Base-by-base conservation (phyloP, 148 eudicot species). In the Camellia japonica region DNA sequence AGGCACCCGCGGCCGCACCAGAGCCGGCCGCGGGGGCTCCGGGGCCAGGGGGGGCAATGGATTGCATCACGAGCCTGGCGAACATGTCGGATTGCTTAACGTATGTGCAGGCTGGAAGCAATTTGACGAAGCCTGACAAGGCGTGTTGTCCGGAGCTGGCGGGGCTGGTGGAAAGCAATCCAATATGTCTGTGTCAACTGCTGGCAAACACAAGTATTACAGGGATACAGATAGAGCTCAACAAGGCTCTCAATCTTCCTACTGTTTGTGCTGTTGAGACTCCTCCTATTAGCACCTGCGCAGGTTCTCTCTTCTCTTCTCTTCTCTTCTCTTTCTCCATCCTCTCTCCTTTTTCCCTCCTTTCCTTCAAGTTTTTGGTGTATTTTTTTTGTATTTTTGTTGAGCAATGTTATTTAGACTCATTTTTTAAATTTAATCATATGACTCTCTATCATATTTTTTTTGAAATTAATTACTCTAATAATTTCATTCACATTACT, bases 61-160 rank as follows among this genome's bases (percentile, higher is more conserved):
- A 89, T 41, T 91, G 94, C 76, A 82, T 85, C 69, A 79, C 86
- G 0, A 15, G 42, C 18, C 14, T 89, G 68, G 23, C 73, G 7
- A 88, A 88, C 71, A 75, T 88, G 86, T 76, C 92, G 1, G 92
- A 89, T 71, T 91, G 94, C 70, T 63, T 91, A 80, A 80, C 87
- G 0, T 91, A 64, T n/a, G 94, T 86, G 7, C 82, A 81, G 69
- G 61, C 30, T 0, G 92, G 90, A 20, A 91, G 92, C 65, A 91
- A 84, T 6, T 15, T 72, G 43, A 72, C 79, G 2, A 77, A 80
- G 70, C 94, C 92, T 0, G 92, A 86, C 11, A 83, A 80, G 9
- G 75, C 49, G 0, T 91, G 94, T 73, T 91, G 94, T 69, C 88
- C 93, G 18, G 92, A 90, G 77, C 64, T 90, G 4, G 90, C 90